Conservation (phyloP, 2,329 filamentous ascomycete species). For the Orbilia quercus region DNA sequence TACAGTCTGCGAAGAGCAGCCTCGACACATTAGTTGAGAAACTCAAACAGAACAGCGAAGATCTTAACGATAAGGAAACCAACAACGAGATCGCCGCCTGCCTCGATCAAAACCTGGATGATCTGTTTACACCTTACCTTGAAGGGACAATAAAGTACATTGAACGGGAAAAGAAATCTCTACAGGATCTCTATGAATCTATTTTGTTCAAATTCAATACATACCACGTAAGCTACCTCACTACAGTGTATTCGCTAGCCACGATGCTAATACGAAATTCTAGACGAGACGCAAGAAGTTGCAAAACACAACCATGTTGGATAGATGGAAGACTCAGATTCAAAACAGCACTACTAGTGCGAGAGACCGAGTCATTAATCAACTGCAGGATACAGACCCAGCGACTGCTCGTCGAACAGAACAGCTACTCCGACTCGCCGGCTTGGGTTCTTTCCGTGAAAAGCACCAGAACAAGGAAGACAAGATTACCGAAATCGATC, state of each 20-base stretch:
- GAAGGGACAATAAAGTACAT: slow-evolving; percentile 75
- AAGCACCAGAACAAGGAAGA: slow-evolving; percentile 64
- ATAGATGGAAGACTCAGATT: slow-evolving; percentile 58
- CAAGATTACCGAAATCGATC: slow-evolving; percentile 59
- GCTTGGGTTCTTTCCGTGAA: slow-evolving; percentile 62
- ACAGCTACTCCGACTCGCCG: slow-evolving; percentile 89
- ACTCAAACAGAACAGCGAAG: slow-evolving; percentile 79
- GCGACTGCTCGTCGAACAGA: slow-evolving; percentile 78
- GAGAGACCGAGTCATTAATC: slow-evolving; percentile 57
- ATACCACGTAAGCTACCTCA: slow-evolving; percentile 72
- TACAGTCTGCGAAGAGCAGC: slow-evolving; percentile 91
- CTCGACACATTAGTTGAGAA: slow-evolving; percentile 90
- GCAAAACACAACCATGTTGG: slow-evolving; percentile 59
- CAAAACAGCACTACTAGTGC: slow-evolving; percentile 55
- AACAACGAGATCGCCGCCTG: slow-evolving; percentile 62
- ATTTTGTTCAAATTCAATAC: slow-evolving; percentile 95
- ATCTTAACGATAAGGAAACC: slow-evolving; percentile 88
- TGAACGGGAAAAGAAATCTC: slow-evolving; percentile 74
- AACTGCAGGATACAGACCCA: slow-evolving; percentile 52
- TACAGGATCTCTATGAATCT: slow-evolving; percentile 88
- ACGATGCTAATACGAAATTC: slow-evolving; percentile 7
- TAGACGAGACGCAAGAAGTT: slow-evolving; percentile 77
- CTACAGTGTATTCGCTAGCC: background rate
- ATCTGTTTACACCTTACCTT: slow-evolving; percentile 78
- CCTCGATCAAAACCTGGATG: slow-evolving; percentile 78